A percentile compares a stretch with the other conserved stretches of the same genome.
These are phyloP conservation scores for Salix dunnii DNA, from an alignment of 345 rosid genomes.

Conservation along the genomic window DNA sequence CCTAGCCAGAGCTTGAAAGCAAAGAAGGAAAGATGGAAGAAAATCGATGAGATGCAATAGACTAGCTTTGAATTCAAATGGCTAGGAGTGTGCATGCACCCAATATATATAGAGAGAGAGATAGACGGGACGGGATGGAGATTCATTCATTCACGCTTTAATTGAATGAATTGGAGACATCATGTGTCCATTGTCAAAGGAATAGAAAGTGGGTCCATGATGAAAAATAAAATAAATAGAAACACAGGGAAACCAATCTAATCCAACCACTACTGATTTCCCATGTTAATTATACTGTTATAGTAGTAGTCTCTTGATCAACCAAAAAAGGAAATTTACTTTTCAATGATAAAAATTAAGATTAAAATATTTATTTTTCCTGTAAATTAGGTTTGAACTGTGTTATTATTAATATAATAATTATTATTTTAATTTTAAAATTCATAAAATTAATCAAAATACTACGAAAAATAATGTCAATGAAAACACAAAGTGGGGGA, in stretches of 20 bases:
- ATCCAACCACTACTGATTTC: neutral
- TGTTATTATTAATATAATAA: no score
- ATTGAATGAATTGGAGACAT: neutral
- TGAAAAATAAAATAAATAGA: neutral
- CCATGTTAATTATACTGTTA: no score
- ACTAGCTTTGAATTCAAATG: neutral
- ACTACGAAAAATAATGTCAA: no score
- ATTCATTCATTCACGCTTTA: neutral
- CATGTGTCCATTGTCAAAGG: neutral
- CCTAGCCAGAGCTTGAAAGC: neutral
- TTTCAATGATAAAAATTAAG: no score
- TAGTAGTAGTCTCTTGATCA: no score
- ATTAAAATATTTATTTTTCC: no score
- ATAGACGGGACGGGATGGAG: neutral
- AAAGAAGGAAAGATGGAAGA: neutral
- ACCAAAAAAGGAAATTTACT: no score
- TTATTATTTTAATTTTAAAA: no score
- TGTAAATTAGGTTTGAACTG: no score
- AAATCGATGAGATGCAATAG: neutral
- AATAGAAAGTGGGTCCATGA: neutral
- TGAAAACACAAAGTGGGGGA: no score
- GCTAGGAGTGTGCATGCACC: neutral
- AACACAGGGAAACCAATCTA: neutral
- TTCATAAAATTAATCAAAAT: no score
- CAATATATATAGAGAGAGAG: neutral